These are phyloP conservation scores for Ophiostoma quercus DNA, from an alignment of 2,329 filamentous ascomycete species.

Conservation along the genomic window DNA sequence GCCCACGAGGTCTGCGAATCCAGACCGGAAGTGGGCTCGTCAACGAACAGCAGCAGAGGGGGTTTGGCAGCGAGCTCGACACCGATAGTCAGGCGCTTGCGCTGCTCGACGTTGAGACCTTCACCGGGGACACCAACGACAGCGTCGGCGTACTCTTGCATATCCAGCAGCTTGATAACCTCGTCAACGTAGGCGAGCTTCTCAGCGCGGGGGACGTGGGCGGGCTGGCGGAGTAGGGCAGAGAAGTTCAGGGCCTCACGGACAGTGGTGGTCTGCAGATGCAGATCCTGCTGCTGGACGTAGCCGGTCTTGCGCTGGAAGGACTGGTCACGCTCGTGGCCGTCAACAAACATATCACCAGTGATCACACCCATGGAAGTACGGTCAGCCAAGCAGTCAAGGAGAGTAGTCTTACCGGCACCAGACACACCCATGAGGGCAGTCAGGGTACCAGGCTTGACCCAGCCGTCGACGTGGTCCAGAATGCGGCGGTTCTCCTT, in stretches of 20 bases:
- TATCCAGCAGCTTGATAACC: conserved; percentile 84
- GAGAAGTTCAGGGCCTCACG: conserved; percentile 84
- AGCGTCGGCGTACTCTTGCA: conserved; percentile 85
- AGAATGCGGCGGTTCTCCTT: conserved; percentile 67
- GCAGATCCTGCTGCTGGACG: conserved; percentile 90
- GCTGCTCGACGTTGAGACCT: conserved; percentile 68
- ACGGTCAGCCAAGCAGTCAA: conserved; percentile 80
- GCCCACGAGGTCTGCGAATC: conserved; percentile 93
- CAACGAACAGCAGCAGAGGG: conserved; percentile 80
- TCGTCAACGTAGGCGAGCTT: conserved; percentile 87
- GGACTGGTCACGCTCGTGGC: conserved; percentile 64
- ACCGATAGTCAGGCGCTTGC: conserved; percentile 75
- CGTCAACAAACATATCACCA: conserved; percentile 70
- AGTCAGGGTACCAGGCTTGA: conserved; percentile 85
- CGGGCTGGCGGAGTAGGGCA: conserved; percentile 78
- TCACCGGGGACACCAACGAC: conserved; percentile 86
- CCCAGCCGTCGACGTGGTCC: conserved; percentile 88
- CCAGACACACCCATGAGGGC: conserved; percentile 89
- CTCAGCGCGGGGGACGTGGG: conserved; percentile 63
- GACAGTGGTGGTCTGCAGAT: conserved; percentile 77
- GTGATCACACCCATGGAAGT: conserved; percentile 84
- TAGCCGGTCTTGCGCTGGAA: conserved; percentile 93
- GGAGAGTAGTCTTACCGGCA: conserved; percentile 84
- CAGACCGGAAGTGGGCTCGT: conserved; percentile 91
- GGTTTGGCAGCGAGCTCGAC: conserved; percentile 86